Evolutionary conservation across 2,329 filamentous ascomycete genomes (phyloP).

Genomic region (Microcera coccophila): DNA sequence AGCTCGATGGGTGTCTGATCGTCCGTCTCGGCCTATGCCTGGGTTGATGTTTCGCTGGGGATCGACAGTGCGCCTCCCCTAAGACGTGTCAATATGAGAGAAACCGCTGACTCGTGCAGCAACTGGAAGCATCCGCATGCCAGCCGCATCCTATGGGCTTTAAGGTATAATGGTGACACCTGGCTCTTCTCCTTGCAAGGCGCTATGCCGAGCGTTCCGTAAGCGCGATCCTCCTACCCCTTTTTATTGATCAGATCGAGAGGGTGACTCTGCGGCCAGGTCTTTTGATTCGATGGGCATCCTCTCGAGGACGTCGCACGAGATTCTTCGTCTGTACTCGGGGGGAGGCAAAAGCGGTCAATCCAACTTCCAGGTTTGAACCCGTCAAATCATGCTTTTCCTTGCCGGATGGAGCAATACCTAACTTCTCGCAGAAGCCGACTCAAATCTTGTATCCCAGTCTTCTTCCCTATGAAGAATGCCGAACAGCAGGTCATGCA

Average conservation of each 20-base stretch:
- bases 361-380: not conserved
- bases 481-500: not conserved
- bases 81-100: not conserved
- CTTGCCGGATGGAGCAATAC: not conserved
- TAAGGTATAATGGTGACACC: not conserved
- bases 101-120: not conserved
- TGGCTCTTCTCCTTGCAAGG: not conserved
- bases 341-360: not conserved
- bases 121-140: not conserved
- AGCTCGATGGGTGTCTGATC: conserved; percentile 42
- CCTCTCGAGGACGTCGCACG: not conserved
- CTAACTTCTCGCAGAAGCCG: not conserved
- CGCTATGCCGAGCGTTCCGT: not conserved
- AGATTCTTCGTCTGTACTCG: not conserved
- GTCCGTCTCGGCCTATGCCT: conserved; percentile 39
- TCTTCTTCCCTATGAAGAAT: not conserved
- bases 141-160: not conserved
- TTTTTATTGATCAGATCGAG: not conserved
- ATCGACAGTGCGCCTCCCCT: conserved; percentile 8
- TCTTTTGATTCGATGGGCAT: not conserved
- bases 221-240: not conserved
- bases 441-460: not conserved
- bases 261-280: not conserved
- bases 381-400: not conserved
- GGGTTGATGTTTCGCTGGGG: conserved; percentile 35